A percentile compares a stretch with the other conserved stretches of the same genome.
phyloP scores from a whole-genome alignment of 1,284 basidiomycete genomes.

The Rhodotorula sp. region DNA sequence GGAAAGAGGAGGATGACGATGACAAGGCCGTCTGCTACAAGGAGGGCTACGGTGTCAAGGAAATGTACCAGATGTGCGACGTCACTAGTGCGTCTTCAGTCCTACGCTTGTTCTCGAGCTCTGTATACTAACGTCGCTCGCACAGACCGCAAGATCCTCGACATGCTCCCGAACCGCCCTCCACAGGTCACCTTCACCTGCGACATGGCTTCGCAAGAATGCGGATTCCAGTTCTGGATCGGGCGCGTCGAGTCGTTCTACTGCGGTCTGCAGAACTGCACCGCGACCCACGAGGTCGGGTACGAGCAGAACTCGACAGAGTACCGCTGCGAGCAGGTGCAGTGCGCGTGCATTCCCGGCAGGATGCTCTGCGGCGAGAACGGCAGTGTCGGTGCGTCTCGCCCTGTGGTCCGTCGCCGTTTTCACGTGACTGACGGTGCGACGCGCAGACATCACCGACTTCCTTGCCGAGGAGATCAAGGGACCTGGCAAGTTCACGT shows the following conservation, averaged over 20 bases:
- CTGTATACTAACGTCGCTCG: background rate
- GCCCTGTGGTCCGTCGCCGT: background rate
- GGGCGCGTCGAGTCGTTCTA: constrained; percentile 93
- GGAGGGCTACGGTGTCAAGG: constrained; percentile 84
- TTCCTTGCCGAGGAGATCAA: constrained; percentile 87
- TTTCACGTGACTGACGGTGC: background rate
- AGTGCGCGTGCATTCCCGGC: constrained; percentile 87
- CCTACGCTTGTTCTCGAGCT: no score
- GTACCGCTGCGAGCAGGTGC: constrained; percentile 77
- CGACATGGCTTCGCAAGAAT: constrained; percentile 60
- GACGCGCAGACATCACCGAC: constrained; percentile 77
- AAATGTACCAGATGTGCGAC: constrained; percentile 95
- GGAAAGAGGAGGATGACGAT: constrained; percentile 55
- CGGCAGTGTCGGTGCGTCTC: constrained; percentile 79
- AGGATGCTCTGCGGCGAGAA: constrained; percentile 94
- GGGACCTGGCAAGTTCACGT: constrained; percentile 85
- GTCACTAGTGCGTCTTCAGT: constrained; percentile 91
- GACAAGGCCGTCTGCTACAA: constrained; percentile 90
- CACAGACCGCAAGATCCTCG: constrained; percentile 80
- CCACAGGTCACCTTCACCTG: constrained; percentile 96
- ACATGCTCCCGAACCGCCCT: constrained; percentile 80
- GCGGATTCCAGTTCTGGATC: constrained; percentile 97
- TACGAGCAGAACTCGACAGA: constrained; percentile 71
- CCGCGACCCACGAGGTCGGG: constrained; percentile 55
- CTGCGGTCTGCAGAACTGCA: constrained; percentile 74